These are phyloP conservation scores for Limtongozyma cylindracea DNA, from an alignment of 805 yeast genomes.

Conservation along the genomic window DNA sequence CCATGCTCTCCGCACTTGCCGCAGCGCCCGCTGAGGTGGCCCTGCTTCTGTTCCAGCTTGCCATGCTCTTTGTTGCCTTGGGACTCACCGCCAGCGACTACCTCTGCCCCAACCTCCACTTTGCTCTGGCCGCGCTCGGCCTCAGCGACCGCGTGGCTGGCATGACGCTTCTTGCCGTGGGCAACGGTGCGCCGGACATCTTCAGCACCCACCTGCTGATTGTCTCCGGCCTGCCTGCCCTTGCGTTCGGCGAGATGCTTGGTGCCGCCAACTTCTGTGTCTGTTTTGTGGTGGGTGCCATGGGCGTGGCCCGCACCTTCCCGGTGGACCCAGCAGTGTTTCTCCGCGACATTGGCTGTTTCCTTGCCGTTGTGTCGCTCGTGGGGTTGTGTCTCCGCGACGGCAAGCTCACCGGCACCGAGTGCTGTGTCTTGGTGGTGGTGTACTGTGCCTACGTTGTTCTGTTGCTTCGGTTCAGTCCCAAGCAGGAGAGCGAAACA, in stretches of 20 bases:
- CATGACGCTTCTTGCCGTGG: constrained; percentile 67
- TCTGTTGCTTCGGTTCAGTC: too few relatives aligned
- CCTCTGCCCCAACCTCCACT: constrained; percentile 54
- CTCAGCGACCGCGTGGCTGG: constrained; percentile 67
- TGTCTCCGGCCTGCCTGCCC: constrained; percentile 36
- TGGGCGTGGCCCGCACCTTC: constrained; percentile 44
- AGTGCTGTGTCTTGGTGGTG: too few relatives aligned
- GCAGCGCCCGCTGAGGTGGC: too few relatives aligned
- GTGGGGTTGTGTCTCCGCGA: too few relatives aligned
- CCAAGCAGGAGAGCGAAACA: too few relatives aligned
- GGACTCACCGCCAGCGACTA: constrained; percentile 69
- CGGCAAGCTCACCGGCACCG: too few relatives aligned
- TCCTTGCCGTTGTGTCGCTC: too few relatives aligned
- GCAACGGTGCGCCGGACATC: constrained; percentile 84
- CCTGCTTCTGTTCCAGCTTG: too few relatives aligned
- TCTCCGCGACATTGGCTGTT: too few relatives aligned
- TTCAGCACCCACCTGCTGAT: constrained; percentile 68
- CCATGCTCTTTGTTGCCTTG: constrained; percentile 33
- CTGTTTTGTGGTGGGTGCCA: constrained; percentile 57
- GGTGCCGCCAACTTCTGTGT: constrained; percentile 77
- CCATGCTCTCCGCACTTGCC: too few relatives aligned
- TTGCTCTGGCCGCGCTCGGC: constrained; percentile 32
- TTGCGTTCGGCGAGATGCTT: constrained; percentile 72
- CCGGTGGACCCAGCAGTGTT: too few relatives aligned
- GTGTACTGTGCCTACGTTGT: too few relatives aligned